Evolutionary conservation across 352 stramenopile species (phyloP).

Genomic region (Globisporangium lucens): DNA sequence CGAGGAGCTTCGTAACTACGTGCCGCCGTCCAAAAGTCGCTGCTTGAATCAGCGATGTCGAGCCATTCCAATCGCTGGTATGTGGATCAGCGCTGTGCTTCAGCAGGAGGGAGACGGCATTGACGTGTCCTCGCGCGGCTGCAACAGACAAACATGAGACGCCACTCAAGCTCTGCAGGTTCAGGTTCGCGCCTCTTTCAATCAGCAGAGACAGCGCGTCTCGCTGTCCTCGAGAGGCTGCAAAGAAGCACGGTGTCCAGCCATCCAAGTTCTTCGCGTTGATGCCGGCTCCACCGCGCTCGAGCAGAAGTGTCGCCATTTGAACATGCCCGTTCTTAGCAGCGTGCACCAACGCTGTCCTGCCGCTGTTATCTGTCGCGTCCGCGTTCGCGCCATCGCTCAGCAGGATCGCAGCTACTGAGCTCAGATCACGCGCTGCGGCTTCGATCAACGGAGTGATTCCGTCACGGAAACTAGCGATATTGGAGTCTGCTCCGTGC

Average conservation of each 20-base stretch:
- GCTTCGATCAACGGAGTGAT: conserved; percentile 1
- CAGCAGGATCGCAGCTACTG: background rate
- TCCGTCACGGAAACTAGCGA: background rate
- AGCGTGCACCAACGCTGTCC: conserved; percentile 10
- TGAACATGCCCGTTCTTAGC: background rate
- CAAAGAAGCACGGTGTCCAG: conserved; percentile 7
- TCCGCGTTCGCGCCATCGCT: background rate
- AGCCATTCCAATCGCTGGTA: background rate
- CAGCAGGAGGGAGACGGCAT: conserved; percentile 3
- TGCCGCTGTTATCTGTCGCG: background rate
- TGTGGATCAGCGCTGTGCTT: background rate
- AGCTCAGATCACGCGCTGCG: background rate
- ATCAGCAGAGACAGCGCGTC: conserved; percentile 7
- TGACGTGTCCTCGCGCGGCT: conserved; percentile 5
- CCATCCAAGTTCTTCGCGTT: background rate
- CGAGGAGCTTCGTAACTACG: conserved; percentile 1
- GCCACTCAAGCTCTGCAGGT: background rate
- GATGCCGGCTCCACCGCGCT: background rate
- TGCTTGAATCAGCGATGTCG: conserved; percentile 2
- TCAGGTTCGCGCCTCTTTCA: background rate
- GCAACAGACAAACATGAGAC: background rate
- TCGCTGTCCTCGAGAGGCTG: conserved; percentile 6
- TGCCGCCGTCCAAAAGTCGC: background rate
- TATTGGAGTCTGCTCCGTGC: conserved; percentile 3
- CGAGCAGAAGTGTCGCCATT: background rate